Conservation (phyloP, 352 stramenopile species). For the Globisporangium takayamanum region DNA sequence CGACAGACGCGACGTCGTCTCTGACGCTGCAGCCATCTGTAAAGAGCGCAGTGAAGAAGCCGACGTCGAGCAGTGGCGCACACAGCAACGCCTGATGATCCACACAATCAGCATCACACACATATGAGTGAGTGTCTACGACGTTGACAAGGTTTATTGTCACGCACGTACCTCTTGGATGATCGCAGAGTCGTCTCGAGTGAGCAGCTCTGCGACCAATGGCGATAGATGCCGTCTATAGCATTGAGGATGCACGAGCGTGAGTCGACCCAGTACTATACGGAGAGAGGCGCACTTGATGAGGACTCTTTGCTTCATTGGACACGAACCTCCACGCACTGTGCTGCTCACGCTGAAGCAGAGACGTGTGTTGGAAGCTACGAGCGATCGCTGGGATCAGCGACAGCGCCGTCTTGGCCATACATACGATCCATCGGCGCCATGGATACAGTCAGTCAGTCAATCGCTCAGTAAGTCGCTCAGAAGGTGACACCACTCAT, state of each 20-base stretch:
- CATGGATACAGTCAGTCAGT: neutral
- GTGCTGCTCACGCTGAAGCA: neutral
- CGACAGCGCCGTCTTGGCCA: neutral
- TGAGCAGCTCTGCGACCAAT: constrained; percentile 14
- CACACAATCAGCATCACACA: neutral
- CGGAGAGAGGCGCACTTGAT: neutral
- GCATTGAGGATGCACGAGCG: too few relatives aligned
- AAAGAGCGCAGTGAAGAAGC: constrained; percentile 6
- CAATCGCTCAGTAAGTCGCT: neutral
- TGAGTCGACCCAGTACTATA: neutral
- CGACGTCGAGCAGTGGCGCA: constrained; percentile 4
- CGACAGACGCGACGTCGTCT: neutral
- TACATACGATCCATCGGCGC: neutral
- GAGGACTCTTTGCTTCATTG: neutral
- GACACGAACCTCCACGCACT: constrained; percentile 8
- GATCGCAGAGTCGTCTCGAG: neutral
- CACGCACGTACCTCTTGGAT: neutral
- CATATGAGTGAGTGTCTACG: neutral
- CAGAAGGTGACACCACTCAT: neutral
- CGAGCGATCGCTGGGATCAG: neutral
- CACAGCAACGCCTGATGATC: constrained; percentile 7
- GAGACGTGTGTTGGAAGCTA: neutral
- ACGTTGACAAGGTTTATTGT: neutral
- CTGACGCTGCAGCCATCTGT: neutral
- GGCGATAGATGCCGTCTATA: constrained; percentile 23